Evolutionary conservation across 2,329 filamentous ascomycete genomes (phyloP), one percentile per base, ranked within the genome.

Genomic region (Albifimbria verrucaria): DNA sequence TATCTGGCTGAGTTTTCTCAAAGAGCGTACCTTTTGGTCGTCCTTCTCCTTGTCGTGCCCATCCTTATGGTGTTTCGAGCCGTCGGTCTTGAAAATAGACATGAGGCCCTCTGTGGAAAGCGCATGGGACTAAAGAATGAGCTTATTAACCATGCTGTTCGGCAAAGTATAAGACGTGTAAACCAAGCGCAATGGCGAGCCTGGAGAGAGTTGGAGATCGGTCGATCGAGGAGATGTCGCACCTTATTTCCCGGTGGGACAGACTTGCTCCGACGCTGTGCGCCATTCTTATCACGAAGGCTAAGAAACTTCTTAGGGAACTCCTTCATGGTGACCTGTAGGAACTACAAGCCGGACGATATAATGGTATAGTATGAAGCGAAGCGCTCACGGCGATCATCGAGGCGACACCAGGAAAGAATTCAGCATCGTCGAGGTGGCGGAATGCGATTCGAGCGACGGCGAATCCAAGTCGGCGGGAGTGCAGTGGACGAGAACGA

Each of bases 261-360:
- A 46, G 81, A 84, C 62, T 80, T 83, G 62, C 76, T 77, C 55
- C 81, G 78, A 53, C 74, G 75, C 59, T 83, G 79, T 36, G 67
- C 60, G 55, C 73, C 76, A 68, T 77, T 78, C 71, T 82, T 90
- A 63, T 90, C 88, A 59, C 87, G 82, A 60, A 87, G 77, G 69
- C 83, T 89, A 55, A 89, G 82, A 67, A 91, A 86, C 63, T 87
- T 85, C 66, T 82, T 85, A 48, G 78, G 78, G 55, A 80, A 72
- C 58, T 76, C 71, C 70, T 80, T 83, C 77, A 83, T 82, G 65
- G 60, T 77, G 65, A 55, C 58, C 44, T 24, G 56, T 44, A 45
- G 12, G 26, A 20, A 41, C 22, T 12, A 17, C n/a, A 21, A 23
- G 32, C 25, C 44, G 50, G 25, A n/a, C 12, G 21, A 20, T 23